Conservation (phyloP, 2,329 filamentous ascomycete genomes). For the Pseudophaeomoniella oleicola region DNA sequence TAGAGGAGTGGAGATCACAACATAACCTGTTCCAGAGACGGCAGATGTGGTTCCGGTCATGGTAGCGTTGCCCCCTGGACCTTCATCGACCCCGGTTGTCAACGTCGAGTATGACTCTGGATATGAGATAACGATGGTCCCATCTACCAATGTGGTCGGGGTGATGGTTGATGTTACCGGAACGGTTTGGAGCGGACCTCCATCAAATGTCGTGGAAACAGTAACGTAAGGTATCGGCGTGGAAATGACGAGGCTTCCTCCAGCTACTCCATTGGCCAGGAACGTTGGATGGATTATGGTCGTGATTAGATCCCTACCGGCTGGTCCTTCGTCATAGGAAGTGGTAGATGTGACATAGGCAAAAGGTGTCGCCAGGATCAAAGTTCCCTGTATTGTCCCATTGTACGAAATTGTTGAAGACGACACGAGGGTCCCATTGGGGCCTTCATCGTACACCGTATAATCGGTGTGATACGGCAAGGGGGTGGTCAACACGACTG, state of each 20-base stretch:
- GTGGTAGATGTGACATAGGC: constrained; percentile 1
- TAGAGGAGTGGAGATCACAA: neutral
- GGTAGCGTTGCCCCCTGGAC: neutral
- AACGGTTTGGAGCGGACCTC: neutral
- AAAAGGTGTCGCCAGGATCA: constrained; percentile 1
- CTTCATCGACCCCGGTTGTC: constrained; percentile 1
- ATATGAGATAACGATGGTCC: constrained; percentile 1
- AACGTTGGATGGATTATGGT: neutral
- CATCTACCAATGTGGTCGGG: neutral
- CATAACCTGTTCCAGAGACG: neutral
- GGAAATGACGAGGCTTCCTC: neutral
- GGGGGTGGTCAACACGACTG: constrained; percentile 1
- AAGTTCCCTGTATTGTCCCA: constrained; percentile 1
- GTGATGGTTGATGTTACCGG: neutral
- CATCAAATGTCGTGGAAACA: neutral
- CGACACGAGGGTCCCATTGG: neutral
- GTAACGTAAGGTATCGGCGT: constrained; percentile 1
- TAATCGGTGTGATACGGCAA: constrained; percentile 1
- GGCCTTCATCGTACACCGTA: constrained; percentile 1
- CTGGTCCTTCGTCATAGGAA: constrained; percentile 1
- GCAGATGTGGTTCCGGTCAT: neutral
- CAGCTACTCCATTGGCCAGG: neutral
- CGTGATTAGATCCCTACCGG: neutral
- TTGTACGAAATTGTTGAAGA: neutral
- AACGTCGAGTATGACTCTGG: neutral